Evolutionary conservation across 176 grass and related monocot species (phyloP).

Genomic region (Carex cristatella): DNA sequence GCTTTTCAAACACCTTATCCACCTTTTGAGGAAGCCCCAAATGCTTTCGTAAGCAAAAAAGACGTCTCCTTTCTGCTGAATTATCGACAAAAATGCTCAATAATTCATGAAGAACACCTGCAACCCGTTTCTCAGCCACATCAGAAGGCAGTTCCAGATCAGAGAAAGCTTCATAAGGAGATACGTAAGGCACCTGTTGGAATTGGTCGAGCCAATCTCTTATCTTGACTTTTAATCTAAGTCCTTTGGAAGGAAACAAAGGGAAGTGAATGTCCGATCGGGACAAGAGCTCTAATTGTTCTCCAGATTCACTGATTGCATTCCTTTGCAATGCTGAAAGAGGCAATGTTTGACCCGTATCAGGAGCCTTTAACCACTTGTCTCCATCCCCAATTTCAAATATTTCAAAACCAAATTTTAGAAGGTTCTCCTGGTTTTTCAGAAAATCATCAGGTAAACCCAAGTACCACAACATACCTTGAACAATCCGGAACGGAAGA

Average conservation of each 20-base stretch:
- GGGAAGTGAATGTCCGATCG: conserved; percentile 37
- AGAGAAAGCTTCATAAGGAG: conserved; percentile 59
- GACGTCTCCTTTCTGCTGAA: conserved; percentile 52
- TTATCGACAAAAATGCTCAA: conserved; percentile 56
- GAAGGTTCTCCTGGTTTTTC: conserved; percentile 26
- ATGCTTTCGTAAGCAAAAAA: conserved; percentile 55
- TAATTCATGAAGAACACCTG: conserved; percentile 64
- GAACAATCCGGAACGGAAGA: conserved; percentile 44
- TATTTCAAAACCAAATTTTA: conserved; percentile 45
- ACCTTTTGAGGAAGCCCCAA: conserved; percentile 66
- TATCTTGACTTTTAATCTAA: conserved; percentile 65
- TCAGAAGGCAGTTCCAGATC: conserved; percentile 27
- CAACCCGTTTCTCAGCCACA: conserved; percentile 50
- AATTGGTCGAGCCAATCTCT: conserved; percentile 56
- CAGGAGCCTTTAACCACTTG: conserved; percentile 30
- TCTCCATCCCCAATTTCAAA: conserved; percentile 31
- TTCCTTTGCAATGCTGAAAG: conserved; percentile 47
- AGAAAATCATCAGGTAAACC: conserved; percentile 73
- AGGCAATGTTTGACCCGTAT: conserved; percentile 24
- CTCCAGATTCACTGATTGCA: conserved; percentile 28
- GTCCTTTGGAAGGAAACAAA: conserved; percentile 63
- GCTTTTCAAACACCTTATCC: conserved; percentile 51
- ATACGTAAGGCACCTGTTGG: conserved; percentile 53
- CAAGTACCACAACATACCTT: conserved; percentile 73
- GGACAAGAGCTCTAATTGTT: not conserved